A percentile compares a stretch with the other conserved stretches of the same genome.
Evolutionary conservation across 495 filamentous ascomycete species (phyloP).

Genomic region (Podospora sp.): DNA sequence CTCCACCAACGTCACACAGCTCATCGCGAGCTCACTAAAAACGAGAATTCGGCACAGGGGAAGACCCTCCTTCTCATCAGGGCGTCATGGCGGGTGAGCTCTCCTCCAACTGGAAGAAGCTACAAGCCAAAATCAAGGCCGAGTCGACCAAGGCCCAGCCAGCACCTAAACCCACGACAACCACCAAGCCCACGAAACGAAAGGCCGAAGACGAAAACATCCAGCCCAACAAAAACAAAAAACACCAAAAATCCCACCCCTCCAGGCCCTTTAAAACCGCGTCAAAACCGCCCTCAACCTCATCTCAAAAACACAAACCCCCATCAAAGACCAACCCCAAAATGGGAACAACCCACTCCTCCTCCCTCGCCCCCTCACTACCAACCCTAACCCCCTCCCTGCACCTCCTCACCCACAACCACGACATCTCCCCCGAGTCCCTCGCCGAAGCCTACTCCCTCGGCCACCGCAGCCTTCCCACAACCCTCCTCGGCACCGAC

Average conservation of each 20-base stretch:
- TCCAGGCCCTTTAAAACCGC: background rate
- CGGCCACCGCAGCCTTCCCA: constrained; percentile 35
- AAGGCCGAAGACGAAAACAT: constrained; percentile 16
- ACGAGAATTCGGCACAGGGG: background rate
- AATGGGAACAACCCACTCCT: constrained; percentile 46
- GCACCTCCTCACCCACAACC: constrained; percentile 53
- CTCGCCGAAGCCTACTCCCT: constrained; percentile 62
- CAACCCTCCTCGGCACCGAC: constrained; percentile 26
- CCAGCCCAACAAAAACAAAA: background rate
- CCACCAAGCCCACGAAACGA: constrained; percentile 30
- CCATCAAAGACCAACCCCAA: background rate
- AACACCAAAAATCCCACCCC: background rate
- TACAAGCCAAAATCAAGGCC: constrained; percentile 65
- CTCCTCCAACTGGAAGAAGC: constrained; percentile 74
- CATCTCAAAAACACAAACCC: background rate
- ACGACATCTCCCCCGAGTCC: constrained; percentile 63
- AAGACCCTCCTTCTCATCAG: background rate
- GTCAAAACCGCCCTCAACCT: constrained; percentile 10
- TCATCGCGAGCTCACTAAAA: background rate
- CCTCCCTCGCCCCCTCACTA: constrained; percentile 14
- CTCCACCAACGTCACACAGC: background rate
- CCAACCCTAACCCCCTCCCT: constrained; percentile 41
- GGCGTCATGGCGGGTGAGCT: constrained; percentile 43
- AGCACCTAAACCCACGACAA: background rate
- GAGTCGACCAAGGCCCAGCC: constrained; percentile 39